Base-by-base conservation (phyloP, 441 rosid species). In the Arabidopsis hybrid region DNA sequence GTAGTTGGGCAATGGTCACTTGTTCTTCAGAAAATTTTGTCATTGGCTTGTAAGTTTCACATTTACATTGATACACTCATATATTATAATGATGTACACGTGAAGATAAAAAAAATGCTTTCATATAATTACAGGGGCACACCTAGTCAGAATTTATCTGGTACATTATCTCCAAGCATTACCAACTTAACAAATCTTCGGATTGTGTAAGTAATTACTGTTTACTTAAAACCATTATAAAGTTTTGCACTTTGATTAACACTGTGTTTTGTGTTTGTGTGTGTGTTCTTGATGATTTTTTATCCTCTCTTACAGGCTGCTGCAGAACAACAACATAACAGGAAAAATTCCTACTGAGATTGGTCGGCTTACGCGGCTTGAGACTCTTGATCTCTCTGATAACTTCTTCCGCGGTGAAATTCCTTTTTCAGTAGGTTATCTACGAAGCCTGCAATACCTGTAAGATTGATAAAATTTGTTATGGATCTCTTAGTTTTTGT, bases 1-100 rank as follows among this genome's bases (percentile, higher is more conserved):
- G 99, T 82, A 89, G 98, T 80, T 95, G 99, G 99, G 78, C 97
- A 13, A 95, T 95, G 99, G 90, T 95, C 62, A 92, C 99, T 65
- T 95, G 99, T 76, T 92, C 99, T 57, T 58, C 89, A 18, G 92
- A 95, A 46, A 79, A 87, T 82, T 85, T 95, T n/a, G 99, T 95
- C 78, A 83, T 88, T 84, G 96, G 96, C 87, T 80, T 95, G 99
- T 95, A 80, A 89, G 97, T 83, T 57, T 64, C 62, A 57, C 51
- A 9, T 49, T 21, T 56, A 16, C 45, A 73, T 8, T 26, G 7
- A 0, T 51, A 49, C 60, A 52, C n/a, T n/a, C 40, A 42, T 53
- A 3, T 55, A 26, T 64, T 40, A 38, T 8, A 40, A 3, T 8
- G 2, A 77, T 57, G 34, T 35, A 11, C 31, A 62, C 12, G 14